phyloP scores from a whole-genome alignment of 2,329 filamentous ascomycete genomes.

The Trichoderma sp. region DNA sequence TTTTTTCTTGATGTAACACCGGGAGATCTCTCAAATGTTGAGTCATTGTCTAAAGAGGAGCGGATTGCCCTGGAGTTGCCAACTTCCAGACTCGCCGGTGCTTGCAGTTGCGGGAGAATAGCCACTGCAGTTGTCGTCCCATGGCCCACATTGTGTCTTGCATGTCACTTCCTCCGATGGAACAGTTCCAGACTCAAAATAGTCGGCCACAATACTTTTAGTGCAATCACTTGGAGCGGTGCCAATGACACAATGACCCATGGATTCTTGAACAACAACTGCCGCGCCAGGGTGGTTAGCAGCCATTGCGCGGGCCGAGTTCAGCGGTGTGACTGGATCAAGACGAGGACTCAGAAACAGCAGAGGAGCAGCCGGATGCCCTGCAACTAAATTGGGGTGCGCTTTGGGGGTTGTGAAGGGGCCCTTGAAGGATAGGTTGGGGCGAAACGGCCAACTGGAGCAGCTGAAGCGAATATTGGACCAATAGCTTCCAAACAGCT shows the following conservation, averaged over 20 bases:
- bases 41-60: neutral
- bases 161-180: neutral
- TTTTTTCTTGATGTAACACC: neutral
- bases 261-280: neutral
- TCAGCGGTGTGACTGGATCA: neutral
- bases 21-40: neutral
- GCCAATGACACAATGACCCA: neutral
- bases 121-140: neutral
- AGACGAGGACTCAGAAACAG: neutral
- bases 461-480: neutral
- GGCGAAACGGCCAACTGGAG: neutral
- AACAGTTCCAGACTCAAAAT: constrained; percentile 4
- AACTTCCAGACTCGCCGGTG: neutral
- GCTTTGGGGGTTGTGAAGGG: neutral
- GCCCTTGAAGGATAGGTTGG: neutral
- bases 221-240: neutral
- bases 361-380: neutral
- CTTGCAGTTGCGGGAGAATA: neutral
- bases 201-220: neutral
- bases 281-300: neutral
- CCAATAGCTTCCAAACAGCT: neutral
- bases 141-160: neutral
- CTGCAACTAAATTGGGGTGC: neutral
- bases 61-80: neutral
- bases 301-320: neutral